These are phyloP conservation scores for Mucor sp. DNA, from an alignment of 371 early-diverging fungal genomes.

Conservation along the genomic window DNA sequence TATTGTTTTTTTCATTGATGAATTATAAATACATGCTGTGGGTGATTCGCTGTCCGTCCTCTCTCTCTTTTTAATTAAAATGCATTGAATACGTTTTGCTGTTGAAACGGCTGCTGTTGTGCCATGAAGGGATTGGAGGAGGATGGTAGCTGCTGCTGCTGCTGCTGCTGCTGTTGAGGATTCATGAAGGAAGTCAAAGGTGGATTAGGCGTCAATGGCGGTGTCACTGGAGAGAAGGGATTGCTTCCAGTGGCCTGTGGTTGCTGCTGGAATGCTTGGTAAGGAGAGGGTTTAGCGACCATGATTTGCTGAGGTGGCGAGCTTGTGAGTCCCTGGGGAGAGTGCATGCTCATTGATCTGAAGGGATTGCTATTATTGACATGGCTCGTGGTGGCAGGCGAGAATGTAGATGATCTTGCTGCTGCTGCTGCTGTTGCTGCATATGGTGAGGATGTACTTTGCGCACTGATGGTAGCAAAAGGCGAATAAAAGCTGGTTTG, in stretches of 20 bases:
- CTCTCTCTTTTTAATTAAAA: background rate
- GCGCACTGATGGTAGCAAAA: background rate
- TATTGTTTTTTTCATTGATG: background rate
- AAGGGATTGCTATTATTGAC: conserved; percentile 7
- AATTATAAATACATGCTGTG: background rate
- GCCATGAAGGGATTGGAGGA: background rate
- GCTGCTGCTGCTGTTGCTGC: background rate
- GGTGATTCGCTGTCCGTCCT: no score
- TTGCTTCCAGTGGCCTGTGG: background rate
- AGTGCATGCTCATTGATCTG: background rate
- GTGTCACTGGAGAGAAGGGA: conserved; percentile 10
- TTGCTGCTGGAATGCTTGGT: background rate
- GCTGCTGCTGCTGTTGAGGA: background rate
- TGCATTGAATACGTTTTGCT: background rate
- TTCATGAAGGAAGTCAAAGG: background rate
- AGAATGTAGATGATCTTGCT: conserved; percentile 1
- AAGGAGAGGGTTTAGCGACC: background rate
- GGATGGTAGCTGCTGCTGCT: background rate
- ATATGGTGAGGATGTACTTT: background rate
- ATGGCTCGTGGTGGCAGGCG: background rate
- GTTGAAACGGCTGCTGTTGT: background rate
- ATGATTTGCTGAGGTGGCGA: background rate
- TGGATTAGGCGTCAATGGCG: conserved; percentile 13
- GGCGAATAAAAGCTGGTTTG: background rate
- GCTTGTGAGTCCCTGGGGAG: background rate